Conservation (phyloP, 805 yeast genomes). For the Metschnikowia arizonensis region DNA sequence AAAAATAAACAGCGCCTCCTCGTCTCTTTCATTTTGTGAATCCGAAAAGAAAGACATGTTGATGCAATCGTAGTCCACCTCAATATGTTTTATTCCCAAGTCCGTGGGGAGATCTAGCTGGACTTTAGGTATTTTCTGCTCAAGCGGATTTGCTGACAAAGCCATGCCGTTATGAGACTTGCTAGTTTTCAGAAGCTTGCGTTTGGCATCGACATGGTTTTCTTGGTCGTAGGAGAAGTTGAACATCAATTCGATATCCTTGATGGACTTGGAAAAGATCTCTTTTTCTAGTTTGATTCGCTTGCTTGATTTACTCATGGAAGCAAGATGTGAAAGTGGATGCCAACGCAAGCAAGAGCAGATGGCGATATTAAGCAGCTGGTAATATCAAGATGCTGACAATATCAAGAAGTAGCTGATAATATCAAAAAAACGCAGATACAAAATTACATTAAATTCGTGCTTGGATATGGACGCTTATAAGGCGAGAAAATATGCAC, state of each 20-base stretch:
- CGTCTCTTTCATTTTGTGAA: conserved; percentile 2
- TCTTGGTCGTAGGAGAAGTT: conserved; percentile 9
- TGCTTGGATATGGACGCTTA: not conserved
- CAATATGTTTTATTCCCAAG: conserved; percentile 4
- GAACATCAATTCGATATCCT: conserved; percentile 18
- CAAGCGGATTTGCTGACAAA: not conserved
- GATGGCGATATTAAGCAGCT: too few species aligned
- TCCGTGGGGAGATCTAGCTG: conserved; percentile 14
- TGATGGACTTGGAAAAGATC: conserved; percentile 16
- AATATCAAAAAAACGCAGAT: too few species aligned
- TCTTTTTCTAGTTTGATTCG: conserved; percentile 15
- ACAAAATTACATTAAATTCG: not conserved
- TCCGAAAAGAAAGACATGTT: conserved; percentile 11
- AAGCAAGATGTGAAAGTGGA: not conserved
- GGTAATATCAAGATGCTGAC: too few species aligned
- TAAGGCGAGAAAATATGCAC: not conserved
- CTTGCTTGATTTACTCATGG: conserved; percentile 16
- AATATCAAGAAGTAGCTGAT: too few species aligned
- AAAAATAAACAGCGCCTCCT: not conserved
- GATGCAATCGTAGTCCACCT: conserved; percentile 14
- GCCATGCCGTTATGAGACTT: not conserved
- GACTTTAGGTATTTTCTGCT: not conserved
- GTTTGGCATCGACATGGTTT: not conserved
- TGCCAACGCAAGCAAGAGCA: not conserved
- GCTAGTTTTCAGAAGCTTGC: conserved; percentile 1